These are phyloP conservation scores for Xenosphaeropsis pyriputrescens DNA, from an alignment of 2,329 filamentous ascomycete genomes.

Conservation along the genomic window DNA sequence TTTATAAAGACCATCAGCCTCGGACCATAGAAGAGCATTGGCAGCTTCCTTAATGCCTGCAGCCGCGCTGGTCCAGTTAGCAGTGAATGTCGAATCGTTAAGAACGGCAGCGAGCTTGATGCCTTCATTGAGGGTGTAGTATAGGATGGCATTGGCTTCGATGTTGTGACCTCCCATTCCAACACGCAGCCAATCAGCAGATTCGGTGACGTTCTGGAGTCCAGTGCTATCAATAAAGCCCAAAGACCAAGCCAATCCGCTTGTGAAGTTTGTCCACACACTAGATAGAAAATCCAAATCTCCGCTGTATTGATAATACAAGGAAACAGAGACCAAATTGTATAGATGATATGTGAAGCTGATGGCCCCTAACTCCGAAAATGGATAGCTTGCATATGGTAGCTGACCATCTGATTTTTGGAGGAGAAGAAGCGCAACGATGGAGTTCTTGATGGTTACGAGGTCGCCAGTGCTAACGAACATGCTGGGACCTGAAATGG, in stretches of 20 bases:
- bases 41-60: conserved; percentile 1
- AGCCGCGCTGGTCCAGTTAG: conserved; percentile 1
- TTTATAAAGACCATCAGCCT: conserved; percentile 26
- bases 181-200: conserved; percentile 2
- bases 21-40: conserved; percentile 28
- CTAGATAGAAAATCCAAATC: conserved; percentile 1
- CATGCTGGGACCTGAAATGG: not conserved
- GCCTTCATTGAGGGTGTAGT: conserved; percentile 3
- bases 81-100: not conserved
- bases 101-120: conserved; percentile 2
- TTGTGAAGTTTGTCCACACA: not conserved
- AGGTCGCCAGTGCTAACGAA: conserved; percentile 1
- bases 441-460: conserved; percentile 19
- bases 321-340: conserved; percentile 2
- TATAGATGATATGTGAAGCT: conserved; percentile 4
- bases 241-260: conserved; percentile 21
- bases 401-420: conserved; percentile 10
- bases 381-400: conserved; percentile 9
- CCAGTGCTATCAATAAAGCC: conserved; percentile 24
- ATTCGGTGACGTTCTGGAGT: conserved; percentile 1
- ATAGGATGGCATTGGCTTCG: conserved; percentile 3
- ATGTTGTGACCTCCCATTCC: conserved; percentile 3
- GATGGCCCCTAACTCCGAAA: conserved; percentile 6
- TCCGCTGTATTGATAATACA: conserved; percentile 4
- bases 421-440: conserved; percentile 25